Evolutionary conservation across 2,329 filamentous ascomycete genomes (phyloP), one percentile per base, ranked within the genome.

Genomic region (Thielaviopsis musarum): DNA sequence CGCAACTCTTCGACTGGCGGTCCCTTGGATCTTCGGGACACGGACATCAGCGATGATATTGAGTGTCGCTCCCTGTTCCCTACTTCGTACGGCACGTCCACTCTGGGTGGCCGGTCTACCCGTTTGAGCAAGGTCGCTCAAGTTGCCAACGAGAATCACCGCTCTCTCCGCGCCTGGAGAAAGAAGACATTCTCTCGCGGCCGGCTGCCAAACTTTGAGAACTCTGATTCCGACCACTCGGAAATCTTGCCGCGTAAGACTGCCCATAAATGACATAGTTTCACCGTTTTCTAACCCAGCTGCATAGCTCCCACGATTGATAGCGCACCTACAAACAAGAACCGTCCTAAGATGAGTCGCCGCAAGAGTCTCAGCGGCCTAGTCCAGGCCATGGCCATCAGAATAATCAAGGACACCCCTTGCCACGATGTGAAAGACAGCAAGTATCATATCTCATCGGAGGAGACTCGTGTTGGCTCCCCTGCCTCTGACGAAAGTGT

Each of bases 31-130:
- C 53, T 61, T 19, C 53, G 60, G n/a, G 60, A 61, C 26, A 61
- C 60, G 13, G 56, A 61, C 45, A 61, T 61, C 49, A 59, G 57
- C 26, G 60, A 61, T 49, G 57, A 61, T 34, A 61, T 59, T 19
- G 60, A 61, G 57, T 54, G 49, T 30, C 48, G 57, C 52, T 61
- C 60, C 21, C 34, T 61, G 19, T 61, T 61, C 22, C 57, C 60
- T 19, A 59, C 56, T 19, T 59, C 58, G 24, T 61, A 57, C 45
- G 60, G 53, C 54, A 59, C 60, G 5, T 59, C 60, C 2, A 59
- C 57, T n/a, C 26, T 58, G 34, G 52, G 41, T 13, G 57, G 54
- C 13, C 51, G 30, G 21, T 49, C 57, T 9, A 49, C 57, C 22
- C 49, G 57, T 17, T 28, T 59, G 10, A 26, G 53, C 19, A 61